phyloP scores from a whole-genome alignment of 192 early-diverging fungal genomes.

The Radiomyces spectabilis region DNA sequence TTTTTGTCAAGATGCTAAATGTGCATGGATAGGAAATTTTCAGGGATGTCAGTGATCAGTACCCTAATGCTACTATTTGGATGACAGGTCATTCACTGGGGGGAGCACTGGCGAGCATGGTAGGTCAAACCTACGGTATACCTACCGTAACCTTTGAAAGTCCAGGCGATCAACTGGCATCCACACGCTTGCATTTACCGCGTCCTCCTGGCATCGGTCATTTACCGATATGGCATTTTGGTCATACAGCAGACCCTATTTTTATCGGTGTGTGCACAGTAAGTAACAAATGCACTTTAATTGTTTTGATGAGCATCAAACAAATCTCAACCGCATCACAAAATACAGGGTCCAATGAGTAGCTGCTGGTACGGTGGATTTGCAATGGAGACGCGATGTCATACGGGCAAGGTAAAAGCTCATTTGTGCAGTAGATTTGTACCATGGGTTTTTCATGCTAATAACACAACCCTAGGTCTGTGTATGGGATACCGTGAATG shows the following conservation, averaged over 20 bases:
- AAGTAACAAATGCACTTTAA: not conserved
- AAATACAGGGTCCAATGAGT: constrained; percentile 22
- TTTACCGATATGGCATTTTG: constrained; percentile 86
- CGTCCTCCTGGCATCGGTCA: constrained; percentile 44
- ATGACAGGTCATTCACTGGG: constrained; percentile 87
- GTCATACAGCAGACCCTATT: constrained; percentile 87
- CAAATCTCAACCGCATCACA: constrained; percentile 65
- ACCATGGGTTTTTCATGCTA: no score
- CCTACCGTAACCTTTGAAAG: constrained; percentile 79
- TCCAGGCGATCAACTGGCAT: constrained; percentile 76
- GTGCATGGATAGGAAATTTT: constrained; percentile 53
- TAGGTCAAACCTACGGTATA: constrained; percentile 78
- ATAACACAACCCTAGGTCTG: constrained; percentile 34
- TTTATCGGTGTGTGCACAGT: constrained; percentile 76
- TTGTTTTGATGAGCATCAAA: constrained; percentile 48
- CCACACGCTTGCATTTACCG: constrained; percentile 74
- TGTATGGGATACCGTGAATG: constrained; percentile 61
- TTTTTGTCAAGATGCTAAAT: constrained; percentile 22
- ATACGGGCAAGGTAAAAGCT: constrained; percentile 28
- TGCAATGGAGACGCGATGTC: constrained; percentile 42
- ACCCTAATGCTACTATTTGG: constrained; percentile 67
- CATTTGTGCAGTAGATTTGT: not conserved
- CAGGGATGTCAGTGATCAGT: constrained; percentile 51
- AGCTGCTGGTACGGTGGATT: constrained; percentile 31
- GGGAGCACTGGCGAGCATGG: constrained; percentile 61